phyloP scores from a whole-genome alignment of 495 filamentous ascomycete genomes.

The Daldinia grandis region DNA sequence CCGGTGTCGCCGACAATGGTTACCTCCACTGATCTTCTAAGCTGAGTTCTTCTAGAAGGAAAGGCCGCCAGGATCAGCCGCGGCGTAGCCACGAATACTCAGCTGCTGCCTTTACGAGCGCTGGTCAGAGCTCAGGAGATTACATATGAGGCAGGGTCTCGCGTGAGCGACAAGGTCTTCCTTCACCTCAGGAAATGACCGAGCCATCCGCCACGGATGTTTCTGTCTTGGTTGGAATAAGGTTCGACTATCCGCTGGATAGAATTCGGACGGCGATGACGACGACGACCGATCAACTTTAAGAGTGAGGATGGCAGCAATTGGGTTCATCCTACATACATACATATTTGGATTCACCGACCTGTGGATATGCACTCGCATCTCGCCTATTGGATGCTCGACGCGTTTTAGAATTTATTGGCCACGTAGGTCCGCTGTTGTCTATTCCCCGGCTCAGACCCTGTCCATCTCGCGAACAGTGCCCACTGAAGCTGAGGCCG shows the following conservation, averaged over 20 bases:
- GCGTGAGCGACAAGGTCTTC: background rate
- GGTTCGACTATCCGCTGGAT: conserved; percentile 3
- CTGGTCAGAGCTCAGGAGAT: conserved; percentile 4
- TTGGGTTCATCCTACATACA: background rate
- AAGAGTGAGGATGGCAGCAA: background rate
- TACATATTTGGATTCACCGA: background rate
- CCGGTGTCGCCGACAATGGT: conserved; percentile 21
- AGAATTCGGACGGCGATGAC: background rate
- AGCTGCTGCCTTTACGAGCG: background rate
- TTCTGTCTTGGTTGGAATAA: background rate
- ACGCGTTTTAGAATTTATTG: background rate
- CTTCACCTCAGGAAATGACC: background rate
- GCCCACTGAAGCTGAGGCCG: background rate
- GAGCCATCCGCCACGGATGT: background rate
- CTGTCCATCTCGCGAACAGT: background rate
- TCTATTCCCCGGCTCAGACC: background rate
- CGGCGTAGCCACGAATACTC: background rate
- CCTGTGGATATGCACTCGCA: background rate
- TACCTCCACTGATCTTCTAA: conserved; percentile 26
- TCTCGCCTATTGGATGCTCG: background rate
- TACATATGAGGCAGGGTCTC: background rate
- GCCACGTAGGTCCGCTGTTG: background rate
- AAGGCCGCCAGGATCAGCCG: background rate
- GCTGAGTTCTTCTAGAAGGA: conserved; percentile 5
- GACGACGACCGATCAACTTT: background rate